A percentile compares a stretch with the other conserved stretches of the same genome.
Evolutionary conservation across 2,329 filamentous ascomycete genomes (phyloP).

Genomic region (Aureobasidium leucospermi): DNA sequence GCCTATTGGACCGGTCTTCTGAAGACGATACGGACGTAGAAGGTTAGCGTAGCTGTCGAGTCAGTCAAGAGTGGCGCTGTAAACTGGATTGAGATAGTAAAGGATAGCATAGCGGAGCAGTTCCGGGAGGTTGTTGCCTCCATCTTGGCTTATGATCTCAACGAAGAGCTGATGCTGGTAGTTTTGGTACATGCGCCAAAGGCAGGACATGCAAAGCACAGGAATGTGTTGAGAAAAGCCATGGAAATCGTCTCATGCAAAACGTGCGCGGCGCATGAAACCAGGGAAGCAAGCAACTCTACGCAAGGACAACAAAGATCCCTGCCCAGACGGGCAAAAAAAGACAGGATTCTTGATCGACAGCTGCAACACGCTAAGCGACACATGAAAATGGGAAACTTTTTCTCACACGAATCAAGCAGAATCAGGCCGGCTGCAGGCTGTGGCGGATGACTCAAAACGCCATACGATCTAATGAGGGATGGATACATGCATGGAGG

Average conservation of each 20-base stretch:
- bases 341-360: constrained; percentile 8
- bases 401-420: constrained; percentile 7
- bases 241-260: neutral
- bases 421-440: constrained; percentile 13
- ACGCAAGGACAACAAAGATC: neutral
- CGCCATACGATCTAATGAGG: constrained; percentile 6
- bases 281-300: constrained; percentile 5
- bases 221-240: neutral
- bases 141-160: neutral
- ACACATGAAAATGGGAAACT: constrained; percentile 7
- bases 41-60: constrained; percentile 7
- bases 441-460: constrained; percentile 11
- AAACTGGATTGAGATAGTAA: neutral
- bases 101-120: neutral
- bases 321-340: constrained; percentile 7
- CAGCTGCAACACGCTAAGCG: constrained; percentile 10
- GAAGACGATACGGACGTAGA: neutral
- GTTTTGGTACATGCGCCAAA: neutral
- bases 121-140: neutral
- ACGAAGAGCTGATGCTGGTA: neutral
- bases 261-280: neutral
- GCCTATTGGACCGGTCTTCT: neutral
- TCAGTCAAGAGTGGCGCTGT: constrained; percentile 1
- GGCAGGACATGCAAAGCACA: neutral
- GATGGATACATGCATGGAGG: constrained; percentile 5